Evolutionary conservation across 108 stramenopile species (phyloP), one percentile per base, ranked within the genome.

Genomic region (Pseudonitzschia delicatissima): DNA sequence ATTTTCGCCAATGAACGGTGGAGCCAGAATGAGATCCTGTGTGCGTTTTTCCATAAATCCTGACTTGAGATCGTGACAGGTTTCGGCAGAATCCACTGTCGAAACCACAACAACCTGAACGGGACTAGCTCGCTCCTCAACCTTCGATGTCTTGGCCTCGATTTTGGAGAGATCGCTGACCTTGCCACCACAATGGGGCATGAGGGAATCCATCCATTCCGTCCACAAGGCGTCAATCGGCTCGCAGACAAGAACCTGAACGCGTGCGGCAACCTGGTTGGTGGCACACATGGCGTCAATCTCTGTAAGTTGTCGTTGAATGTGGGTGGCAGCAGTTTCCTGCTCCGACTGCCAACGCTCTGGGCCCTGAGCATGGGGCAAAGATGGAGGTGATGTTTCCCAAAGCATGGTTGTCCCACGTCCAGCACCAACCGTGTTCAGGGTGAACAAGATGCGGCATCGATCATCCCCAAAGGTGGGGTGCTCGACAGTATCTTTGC

Each of bases 281-380:
- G 92, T 88, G 3, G 83, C 87, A 53, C 92, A 93, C 92, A 93
- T 88, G 63, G 81, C 77, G 75, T 93, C 81, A 61, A 93, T 88
- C 52, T 93, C 92, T 71, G 88, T 66, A 36, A 93, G 71, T 50
- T 93, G 87, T 13, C 92, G 77, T 62, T 87, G 79, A 15, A 93
- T 66, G 68, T 93, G 92, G 1, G 85, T 87, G 9, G 86, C 88
- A 12, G 92, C 88, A 7, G 92, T 87, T 53, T 90, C 88, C 73
- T 93, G 92, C 59, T 93, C 92, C 17, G 85, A 86, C 20, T 73
- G 84, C 92, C 92, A 93, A n/a, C 74, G 82, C 9, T 70, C 47
- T 34, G 88, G 87, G 20, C 80, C 83, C 20, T 86, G 76, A 21
- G 82, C 74, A 66, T 87, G 62, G 2, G 64, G 61, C 3, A 57